Evolutionary conservation across 164 flowering plant species (phyloP), one percentile per base, ranked within the genome.

Genomic region (Sedum album): DNA sequence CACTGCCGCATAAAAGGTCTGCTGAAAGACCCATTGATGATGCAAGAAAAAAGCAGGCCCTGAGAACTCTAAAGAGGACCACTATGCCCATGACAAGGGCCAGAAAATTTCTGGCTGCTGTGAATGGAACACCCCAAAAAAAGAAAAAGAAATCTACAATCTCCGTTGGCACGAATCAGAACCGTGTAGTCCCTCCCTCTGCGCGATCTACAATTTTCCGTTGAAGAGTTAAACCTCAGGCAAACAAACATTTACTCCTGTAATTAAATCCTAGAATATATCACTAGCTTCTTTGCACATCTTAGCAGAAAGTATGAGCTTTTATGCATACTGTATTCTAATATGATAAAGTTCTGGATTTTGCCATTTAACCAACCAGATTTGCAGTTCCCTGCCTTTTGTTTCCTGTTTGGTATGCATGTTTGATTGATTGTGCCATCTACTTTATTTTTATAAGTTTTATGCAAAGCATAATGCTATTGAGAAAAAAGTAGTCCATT

Each of bases 41-140:
- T 48, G 49, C 70, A 0, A 66, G 73, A 72, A 80, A 69, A 73
- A 77, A 31, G 70, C 81, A 82, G 77, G 84, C 87, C 23, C 13
- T 73, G 20, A 74, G 76, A 69, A 68, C 14, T 36, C 0, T 83
- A 49, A 74, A 66, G 31, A 15, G 44, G 42, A 84, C 67, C 78
- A 70, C 67, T 44, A 81, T 82, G 81, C 82, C 87, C 0, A 31
- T 55, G 2, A 39, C 82, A 31, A 73, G 96, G 71, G 72, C 81
- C 7, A 31, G 20, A 30, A 66, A 48, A 25, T 26, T 84, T 5
- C 21, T 79, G 65, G 79, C 77, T 17, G 84, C 78, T 21, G 14
- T 87, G 68, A 46, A 81, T 51, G 74, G 62, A 53, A 61, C 85
- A 33, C n/a, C 41, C n/a, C 71, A 60, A 44, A 76, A 73, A 65